Evolutionary conservation across 2,329 filamentous ascomycete genomes (phyloP).

Genomic region (Myriosclerotinia scirpicola): DNA sequence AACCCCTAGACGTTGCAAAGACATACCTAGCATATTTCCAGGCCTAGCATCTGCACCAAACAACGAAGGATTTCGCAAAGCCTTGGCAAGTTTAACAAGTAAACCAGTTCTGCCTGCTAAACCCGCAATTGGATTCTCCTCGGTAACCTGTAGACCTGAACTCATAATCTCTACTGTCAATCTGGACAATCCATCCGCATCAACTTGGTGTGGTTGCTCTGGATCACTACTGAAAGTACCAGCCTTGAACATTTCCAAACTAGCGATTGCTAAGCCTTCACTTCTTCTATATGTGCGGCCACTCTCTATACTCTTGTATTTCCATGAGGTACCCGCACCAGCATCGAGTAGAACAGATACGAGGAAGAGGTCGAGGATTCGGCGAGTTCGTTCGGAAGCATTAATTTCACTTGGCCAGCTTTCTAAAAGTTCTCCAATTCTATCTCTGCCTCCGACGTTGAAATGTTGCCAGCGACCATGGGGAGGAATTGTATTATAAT

Average conservation of each 20-base stretch:
- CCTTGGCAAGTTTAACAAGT: constrained; percentile 71
- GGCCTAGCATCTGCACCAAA: constrained; percentile 84
- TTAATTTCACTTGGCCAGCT: constrained; percentile 68
- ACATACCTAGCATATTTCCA: constrained; percentile 87
- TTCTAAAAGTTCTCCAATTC: constrained; percentile 68
- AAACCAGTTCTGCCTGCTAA: constrained; percentile 81
- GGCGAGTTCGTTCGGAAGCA: constrained; percentile 69
- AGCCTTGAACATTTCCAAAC: constrained; percentile 88
- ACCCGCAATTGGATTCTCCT: constrained; percentile 78
- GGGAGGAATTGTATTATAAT: constrained; percentile 74
- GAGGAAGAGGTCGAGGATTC: constrained; percentile 75
- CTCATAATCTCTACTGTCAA: constrained; percentile 74
- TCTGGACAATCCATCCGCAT: constrained; percentile 73
- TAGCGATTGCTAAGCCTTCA: constrained; percentile 79
- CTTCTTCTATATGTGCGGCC: constrained; percentile 79
- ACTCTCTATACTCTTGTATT: constrained; percentile 88
- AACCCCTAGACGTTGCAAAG: constrained; percentile 5
- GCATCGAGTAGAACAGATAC: constrained; percentile 82
- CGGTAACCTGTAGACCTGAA: constrained; percentile 79
- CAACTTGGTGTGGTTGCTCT: constrained; percentile 82
- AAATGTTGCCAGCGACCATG: constrained; percentile 87
- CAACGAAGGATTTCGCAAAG: constrained; percentile 75
- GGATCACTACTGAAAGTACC: constrained; percentile 84
- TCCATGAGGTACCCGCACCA: constrained; percentile 87
- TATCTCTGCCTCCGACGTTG: constrained; percentile 73